Base-by-base conservation (phyloP, 805 yeast species). In the Yueomyces sp. region DNA sequence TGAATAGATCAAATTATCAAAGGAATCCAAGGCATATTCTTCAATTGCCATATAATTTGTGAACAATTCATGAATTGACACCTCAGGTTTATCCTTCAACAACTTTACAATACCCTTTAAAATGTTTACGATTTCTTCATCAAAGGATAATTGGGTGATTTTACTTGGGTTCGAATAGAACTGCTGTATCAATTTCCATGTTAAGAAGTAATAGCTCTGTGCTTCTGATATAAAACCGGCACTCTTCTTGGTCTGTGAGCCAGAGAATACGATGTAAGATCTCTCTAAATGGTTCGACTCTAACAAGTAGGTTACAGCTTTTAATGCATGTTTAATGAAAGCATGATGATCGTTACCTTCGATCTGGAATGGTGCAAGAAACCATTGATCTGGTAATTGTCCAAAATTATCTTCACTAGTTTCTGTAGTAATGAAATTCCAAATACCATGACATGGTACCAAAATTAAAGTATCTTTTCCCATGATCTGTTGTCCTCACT, bases 1-100 rank as follows among this genome's bases (percentile, higher is more conserved):
- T 49, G 81, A 75, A 57, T 76, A 82, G 3, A 82, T 47, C 4
- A 84, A 72, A 57, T 85, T 85, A 54, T 85, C 94, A 55, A 80
- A 80, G 1, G 92, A 82, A 58, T 85, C 94, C 37, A 85, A 63
- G 0, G 94, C 86, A 56, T 59, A 80, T 50, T 81, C 88, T 53
- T 85, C 95, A 1, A 77, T 62, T 4, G 66, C 47, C 0, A 80
- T 59, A 29, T 55, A 49, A 4, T 43, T 36, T 26, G 41, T 40
- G 39, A 52, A 48, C 37, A 55, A 34, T n/a, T 46, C 53, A 26
- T 50, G 47, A 8, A 50, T 36, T 4, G 48, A 41, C 5, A 50
- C 28, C 33, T 9, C 33, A 5, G 45, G 42, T 30, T 34, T 41
- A 3, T 47, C 42, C 30, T 40, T 40, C 38, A 48, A 27, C 32